Percentiles rank a stretch among this genome's conserved stretches.
These are phyloP conservation scores for Mangifera indica DNA, from an alignment of 345 rosid genomes.

Conservation along the genomic window DNA sequence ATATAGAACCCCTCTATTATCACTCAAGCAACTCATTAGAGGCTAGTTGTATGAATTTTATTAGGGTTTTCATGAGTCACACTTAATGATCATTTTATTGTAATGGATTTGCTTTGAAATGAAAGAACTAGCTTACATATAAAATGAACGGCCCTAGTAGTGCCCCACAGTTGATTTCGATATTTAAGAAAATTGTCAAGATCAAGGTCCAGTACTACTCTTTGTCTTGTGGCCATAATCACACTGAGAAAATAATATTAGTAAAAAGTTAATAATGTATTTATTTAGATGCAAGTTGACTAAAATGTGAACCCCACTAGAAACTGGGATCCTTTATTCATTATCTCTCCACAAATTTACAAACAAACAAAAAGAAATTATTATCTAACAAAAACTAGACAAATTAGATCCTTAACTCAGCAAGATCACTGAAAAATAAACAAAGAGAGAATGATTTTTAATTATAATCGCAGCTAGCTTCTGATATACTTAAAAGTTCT, in stretches of 20 bases:
- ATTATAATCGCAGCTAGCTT: background rate
- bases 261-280: background rate
- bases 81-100: no score
- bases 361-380: background rate
- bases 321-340: background rate
- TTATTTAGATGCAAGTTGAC: slow-evolving; percentile 11
- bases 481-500: slow-evolving; percentile 47
- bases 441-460: background rate
- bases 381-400: background rate
- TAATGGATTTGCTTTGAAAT: no score
- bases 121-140: no score
- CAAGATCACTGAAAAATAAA: background rate
- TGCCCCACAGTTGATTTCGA: no score
- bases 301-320: slow-evolving; percentile 1
- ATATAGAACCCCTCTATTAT: no score
- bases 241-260: background rate
- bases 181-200: background rate
- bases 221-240: background rate
- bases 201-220: background rate
- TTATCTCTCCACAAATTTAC: background rate
- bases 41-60: no score
- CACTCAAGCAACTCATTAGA: no score
- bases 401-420: background rate
- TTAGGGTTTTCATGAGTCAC: no score
- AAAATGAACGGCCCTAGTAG: no score